A percentile compares a stretch with the other conserved stretches of the same genome.
Conservation (phyloP, 225 moss, liverwort and hornwort genomes). For the Rhytidiadelphus loreus region DNA sequence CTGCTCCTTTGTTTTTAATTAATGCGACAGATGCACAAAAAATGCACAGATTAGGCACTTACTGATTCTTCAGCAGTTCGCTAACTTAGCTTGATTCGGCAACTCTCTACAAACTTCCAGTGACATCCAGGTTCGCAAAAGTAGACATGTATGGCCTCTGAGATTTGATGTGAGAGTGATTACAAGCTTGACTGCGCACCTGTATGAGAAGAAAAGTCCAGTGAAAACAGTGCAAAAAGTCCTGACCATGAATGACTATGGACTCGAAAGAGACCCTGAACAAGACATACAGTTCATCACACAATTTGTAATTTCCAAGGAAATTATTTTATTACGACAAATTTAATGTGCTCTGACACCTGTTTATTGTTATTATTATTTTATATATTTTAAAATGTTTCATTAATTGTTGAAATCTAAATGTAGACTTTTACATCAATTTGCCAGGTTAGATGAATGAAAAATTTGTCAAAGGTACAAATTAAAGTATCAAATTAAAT, state of each 20-base stretch:
- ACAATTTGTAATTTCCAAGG: no score
- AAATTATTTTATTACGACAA: background rate
- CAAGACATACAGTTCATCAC: no score
- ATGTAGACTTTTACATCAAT: background rate
- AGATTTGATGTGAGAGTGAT: background rate
- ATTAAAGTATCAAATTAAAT: background rate
- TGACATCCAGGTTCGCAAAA: background rate
- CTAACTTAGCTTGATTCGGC: background rate
- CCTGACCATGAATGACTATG: background rate
- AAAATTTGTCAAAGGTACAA: no score
- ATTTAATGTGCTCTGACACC: background rate
- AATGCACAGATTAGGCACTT: background rate
- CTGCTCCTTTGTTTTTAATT: background rate
- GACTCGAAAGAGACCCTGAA: no score
- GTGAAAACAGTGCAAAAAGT: no score
- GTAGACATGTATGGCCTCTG: background rate
- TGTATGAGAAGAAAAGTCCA: no score
- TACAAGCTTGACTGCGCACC: no score
- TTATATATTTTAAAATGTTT: no score
- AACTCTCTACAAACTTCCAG: background rate
- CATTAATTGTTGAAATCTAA: no score
- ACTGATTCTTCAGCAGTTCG: background rate
- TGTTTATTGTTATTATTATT: background rate
- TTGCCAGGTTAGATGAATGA: no score
- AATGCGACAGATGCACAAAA: background rate